A percentile compares a stretch with the other conserved stretches of the same genome.
phyloP scores from a whole-genome alignment of 2,329 filamentous ascomycete genomes.

The Ceratocystis smalleyi region DNA sequence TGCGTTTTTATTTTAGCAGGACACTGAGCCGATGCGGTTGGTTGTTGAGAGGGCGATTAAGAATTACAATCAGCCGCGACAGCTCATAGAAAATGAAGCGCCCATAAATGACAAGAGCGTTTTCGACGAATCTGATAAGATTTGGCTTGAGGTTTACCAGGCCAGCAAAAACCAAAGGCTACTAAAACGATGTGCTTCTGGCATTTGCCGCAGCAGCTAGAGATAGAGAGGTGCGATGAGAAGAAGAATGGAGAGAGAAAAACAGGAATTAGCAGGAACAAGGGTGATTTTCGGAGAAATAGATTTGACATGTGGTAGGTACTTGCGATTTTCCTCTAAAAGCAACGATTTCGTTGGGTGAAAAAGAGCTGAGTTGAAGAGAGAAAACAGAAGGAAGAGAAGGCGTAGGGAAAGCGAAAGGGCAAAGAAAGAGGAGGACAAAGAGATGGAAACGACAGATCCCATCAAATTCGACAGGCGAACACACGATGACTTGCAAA shows the following conservation, averaged over 20 bases:
- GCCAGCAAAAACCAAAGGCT: neutral
- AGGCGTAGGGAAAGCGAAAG: neutral
- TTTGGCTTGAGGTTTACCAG: neutral
- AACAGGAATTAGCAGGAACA: neutral
- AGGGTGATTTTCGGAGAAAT: slow-evolving; percentile 6
- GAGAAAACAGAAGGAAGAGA: neutral
- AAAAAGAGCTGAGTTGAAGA: neutral
- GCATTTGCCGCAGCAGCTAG: neutral
- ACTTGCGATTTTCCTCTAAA: neutral
- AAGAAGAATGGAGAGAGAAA: neutral
- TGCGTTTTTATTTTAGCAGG: neutral
- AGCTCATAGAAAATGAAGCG: neutral
- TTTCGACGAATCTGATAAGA: neutral
- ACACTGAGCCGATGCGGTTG: neutral
- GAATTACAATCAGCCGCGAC: neutral
- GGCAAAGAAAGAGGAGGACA: neutral
- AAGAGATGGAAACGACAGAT: neutral
- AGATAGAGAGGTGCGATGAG: neutral
- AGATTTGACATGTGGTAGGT: slow-evolving; percentile 1
- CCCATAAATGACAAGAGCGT: neutral
- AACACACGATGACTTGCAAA: neutral
- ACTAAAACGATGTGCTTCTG: too few relatives aligned
- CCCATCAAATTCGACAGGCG: neutral
- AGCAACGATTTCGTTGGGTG: too few relatives aligned
- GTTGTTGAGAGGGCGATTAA: neutral